Base-by-base conservation (phyloP, 2,329 filamentous ascomycete species). In the Colletotrichum lini region DNA sequence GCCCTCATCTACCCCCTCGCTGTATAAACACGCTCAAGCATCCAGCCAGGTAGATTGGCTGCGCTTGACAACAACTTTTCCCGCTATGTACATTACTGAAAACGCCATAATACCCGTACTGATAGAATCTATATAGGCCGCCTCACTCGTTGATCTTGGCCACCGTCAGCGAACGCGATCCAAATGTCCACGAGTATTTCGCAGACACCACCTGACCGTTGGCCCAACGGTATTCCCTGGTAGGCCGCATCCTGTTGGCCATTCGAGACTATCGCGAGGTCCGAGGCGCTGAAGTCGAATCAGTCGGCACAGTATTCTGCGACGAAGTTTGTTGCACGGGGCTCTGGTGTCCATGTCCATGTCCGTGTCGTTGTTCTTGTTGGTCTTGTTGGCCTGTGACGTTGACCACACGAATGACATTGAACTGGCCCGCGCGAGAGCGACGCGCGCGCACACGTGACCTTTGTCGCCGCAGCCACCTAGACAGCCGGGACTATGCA, bases 11-110 rank as follows among this genome's bases (percentile, higher is more conserved):
- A 42, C 30, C 47, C 61, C 35, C 35, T 38, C 26, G 68, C 68
- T 67, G 58, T 71, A 60, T 68, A 71, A 58, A 63, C 35, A 71
- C 52, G 23, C 60, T 38, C 58, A 49, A 45, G 68, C 52, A 60
- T 12, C 8, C 53, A 8, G 65, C 52, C 44, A 26, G 18, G 42
- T 40, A 6, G n/a, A 53, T 65, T 45, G 26, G 52, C 68, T 54
- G 44, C 53, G 58, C 65, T 71, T 63, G 68, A 35, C 58, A 63
- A 68, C 52, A 38, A 38, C 35, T 38, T 71, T 71, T 68, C 58
- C 65, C 67, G 67, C 67, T 54, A 67, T 70, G 67, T 70, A 70
- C 67, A 70, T 67, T 67, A 70, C 50, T 70, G 47, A 70, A 45
- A 67, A 70, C 67, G 67, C 63, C 56, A 65, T 57, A 56, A 67